phyloP scores from a whole-genome alignment of 169 alveolate genomes.

The Eimeria sp. region DNA sequence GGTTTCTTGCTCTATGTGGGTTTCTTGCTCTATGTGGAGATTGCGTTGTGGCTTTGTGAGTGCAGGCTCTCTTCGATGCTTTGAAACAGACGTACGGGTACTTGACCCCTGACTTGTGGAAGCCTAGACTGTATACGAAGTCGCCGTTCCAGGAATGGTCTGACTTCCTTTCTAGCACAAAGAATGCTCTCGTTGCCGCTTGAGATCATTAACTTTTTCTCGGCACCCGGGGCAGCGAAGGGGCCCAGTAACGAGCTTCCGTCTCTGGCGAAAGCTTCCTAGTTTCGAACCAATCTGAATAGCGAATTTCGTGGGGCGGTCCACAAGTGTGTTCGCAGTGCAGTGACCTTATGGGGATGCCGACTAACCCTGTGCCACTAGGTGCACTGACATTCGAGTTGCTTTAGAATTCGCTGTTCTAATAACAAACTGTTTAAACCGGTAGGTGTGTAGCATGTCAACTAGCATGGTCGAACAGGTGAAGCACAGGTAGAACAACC shows the following conservation, averaged over 20 bases:
- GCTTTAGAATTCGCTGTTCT: neutral
- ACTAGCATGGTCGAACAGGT: neutral
- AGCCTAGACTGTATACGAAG: constrained; percentile 92
- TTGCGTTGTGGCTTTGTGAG: neutral
- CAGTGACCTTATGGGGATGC: neutral
- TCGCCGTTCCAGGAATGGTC: constrained; percentile 97
- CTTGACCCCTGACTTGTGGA: constrained; percentile 99
- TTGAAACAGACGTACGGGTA: constrained; percentile 98
- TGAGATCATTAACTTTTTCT: neutral
- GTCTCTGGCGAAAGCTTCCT: neutral
- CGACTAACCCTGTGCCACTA: neutral
- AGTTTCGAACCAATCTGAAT: constrained; percentile 17
- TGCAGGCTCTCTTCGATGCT: constrained; percentile 98
- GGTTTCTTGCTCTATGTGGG: neutral
- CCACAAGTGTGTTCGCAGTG: neutral
- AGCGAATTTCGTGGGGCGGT: constrained; percentile 8
- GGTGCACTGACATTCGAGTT: neutral
- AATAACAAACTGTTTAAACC: neutral
- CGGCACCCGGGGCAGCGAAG: neutral
- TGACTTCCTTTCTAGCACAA: constrained; percentile 92
- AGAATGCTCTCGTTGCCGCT: constrained; percentile 65
- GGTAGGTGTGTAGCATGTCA: neutral
- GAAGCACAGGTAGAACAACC: neutral
- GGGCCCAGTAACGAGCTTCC: neutral
- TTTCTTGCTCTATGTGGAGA: neutral